Evolutionary conservation across 2,329 filamentous ascomycete genomes (phyloP).

Genomic region (Ophiosphaerella korrae): DNA sequence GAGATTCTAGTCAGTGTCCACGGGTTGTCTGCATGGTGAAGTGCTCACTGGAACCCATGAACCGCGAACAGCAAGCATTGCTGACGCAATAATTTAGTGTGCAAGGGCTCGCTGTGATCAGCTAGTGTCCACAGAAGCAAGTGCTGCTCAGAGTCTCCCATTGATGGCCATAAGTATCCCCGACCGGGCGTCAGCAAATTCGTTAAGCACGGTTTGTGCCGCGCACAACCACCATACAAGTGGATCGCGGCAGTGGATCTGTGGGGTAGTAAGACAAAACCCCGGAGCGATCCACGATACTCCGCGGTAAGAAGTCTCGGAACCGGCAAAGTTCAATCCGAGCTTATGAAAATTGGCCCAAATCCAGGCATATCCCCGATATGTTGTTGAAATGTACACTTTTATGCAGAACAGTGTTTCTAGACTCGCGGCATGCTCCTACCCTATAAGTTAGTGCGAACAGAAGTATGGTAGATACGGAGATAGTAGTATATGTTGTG

Average conservation of each 20-base stretch:
- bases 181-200: not conserved
- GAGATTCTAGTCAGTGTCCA: no score
- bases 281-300: not conserved
- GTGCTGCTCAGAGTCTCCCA: not conserved
- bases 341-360: not conserved
- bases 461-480: no score
- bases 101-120: not conserved
- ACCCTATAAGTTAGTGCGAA: no score
- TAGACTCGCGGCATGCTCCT: no score
- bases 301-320: not conserved
- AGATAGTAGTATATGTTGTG: no score
- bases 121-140: not conserved
- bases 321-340: not conserved
- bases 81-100: not conserved
- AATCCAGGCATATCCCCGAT: not conserved
- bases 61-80: not conserved
- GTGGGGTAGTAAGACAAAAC: conserved; percentile 1
- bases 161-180: no score
- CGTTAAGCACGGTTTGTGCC: not conserved
- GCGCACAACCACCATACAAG: not conserved
- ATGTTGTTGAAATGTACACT: not conserved
- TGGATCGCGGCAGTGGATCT: conserved; percentile 2
- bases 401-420: not conserved
- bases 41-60: not conserved
- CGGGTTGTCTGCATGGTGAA: not conserved